phyloP scores from a whole-genome alignment of 164 flowering plant genomes.

The Houttuynia cordata region DNA sequence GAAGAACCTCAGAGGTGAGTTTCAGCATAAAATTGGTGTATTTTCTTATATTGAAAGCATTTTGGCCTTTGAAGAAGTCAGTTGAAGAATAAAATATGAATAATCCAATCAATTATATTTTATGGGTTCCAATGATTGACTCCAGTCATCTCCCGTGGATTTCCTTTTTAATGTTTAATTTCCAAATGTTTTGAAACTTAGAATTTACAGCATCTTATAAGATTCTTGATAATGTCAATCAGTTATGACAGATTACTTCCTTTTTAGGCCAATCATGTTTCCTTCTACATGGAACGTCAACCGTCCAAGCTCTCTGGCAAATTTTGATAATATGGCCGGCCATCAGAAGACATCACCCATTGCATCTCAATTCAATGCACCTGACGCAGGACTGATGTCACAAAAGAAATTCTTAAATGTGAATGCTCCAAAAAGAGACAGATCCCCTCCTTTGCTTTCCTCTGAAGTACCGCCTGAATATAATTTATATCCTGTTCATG shows the following conservation, averaged over 20 bases:
- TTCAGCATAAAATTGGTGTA: not conserved
- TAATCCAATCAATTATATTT: not conserved
- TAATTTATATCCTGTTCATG: constrained; percentile 18
- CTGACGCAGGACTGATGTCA: constrained; percentile 10
- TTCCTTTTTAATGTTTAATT: no score
- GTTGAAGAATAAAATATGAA: not conserved
- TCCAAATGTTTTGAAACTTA: no score
- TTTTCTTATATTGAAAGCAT: no score
- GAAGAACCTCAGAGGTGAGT: constrained; percentile 20
- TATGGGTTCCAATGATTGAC: not conserved
- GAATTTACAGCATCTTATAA: not conserved
- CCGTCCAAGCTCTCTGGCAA: constrained; percentile 17
- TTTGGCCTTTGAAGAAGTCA: not conserved
- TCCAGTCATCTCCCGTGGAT: no score
- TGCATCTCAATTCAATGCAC: constrained; percentile 6
- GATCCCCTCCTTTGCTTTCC: constrained; percentile 44
- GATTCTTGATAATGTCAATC: not conserved
- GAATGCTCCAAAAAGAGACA: constrained; percentile 44
- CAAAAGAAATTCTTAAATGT: constrained; percentile 12
- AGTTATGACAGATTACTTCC: no score
- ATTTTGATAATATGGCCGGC: constrained; percentile 18
- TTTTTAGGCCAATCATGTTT: constrained; percentile 30
- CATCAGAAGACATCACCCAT: constrained; percentile 16
- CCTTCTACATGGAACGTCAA: constrained; percentile 18
- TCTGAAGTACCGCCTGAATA: constrained; percentile 19